Conservation (phyloP, 2,329 filamentous ascomycete genomes). For the Phyllosticta paracitricarpa region DNA sequence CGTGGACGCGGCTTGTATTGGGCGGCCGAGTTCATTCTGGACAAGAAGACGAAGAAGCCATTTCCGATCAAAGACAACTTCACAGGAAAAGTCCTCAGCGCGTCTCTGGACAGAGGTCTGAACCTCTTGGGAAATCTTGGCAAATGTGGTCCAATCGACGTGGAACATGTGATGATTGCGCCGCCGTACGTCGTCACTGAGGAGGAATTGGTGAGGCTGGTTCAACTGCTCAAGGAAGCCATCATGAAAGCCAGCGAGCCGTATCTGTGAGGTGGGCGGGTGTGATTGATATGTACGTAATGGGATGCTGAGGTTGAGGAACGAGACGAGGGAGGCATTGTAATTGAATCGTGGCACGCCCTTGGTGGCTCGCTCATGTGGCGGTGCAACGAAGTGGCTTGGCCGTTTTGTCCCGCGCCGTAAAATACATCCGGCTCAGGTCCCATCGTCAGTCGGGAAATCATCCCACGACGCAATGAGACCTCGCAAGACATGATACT, state of each 20-base stretch:
- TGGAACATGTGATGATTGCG: slow-evolving; percentile 7
- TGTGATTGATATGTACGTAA: not conserved
- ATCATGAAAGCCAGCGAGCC: slow-evolving; percentile 5
- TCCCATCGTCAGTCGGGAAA: not conserved
- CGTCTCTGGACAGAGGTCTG: not conserved
- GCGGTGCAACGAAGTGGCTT: not conserved
- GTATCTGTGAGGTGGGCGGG: not conserved
- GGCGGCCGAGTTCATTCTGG: slow-evolving; percentile 1
- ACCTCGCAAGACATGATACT: slow-evolving; percentile 27
- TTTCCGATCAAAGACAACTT: not conserved
- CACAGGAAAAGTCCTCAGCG: slow-evolving; percentile 1
- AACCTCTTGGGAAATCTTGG: slow-evolving; percentile 7
- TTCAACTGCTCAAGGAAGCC: slow-evolving; percentile 2
- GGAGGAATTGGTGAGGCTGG: not conserved
- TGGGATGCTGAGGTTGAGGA: not conserved
- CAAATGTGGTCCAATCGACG: slow-evolving; percentile 2
- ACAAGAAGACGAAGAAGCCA: slow-evolving; percentile 2
- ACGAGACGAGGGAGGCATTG: no score
- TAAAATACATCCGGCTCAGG: not conserved
- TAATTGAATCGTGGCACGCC: not conserved
- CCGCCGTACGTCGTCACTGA: slow-evolving; percentile 6
- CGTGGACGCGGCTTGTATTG: slow-evolving; percentile 4
- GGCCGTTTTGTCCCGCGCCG: not conserved
- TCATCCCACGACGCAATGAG: not conserved
- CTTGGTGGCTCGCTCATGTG: not conserved